These are phyloP conservation scores for Uncinocarpus reesii DNA, from an alignment of 2,329 filamentous ascomycete genomes.

Conservation along the genomic window DNA sequence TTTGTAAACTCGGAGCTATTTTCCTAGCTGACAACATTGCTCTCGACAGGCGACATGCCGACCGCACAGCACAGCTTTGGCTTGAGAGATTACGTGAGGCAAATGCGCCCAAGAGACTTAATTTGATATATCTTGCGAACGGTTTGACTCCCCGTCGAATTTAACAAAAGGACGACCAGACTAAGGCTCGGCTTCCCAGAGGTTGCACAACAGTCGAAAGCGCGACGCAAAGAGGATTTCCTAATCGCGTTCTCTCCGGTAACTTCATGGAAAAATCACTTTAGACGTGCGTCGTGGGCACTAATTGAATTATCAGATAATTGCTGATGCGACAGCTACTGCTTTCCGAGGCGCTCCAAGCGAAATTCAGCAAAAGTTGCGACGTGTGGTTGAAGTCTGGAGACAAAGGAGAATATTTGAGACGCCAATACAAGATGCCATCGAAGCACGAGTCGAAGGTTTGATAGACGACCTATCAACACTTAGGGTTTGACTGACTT, in stretches of 20 bases:
- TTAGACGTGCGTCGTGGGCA: not conserved
- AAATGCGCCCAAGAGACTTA: conserved; percentile 72
- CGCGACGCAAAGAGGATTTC: conserved; percentile 84
- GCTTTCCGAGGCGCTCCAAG: conserved; percentile 82
- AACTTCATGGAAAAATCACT: conserved; percentile 22
- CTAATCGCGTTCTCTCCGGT: conserved; percentile 78
- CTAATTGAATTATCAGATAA: conserved; percentile 43
- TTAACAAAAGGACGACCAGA: conserved; percentile 1
- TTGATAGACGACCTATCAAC: conserved; percentile 16
- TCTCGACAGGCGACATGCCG: conserved; percentile 66
- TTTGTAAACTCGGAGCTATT: not conserved
- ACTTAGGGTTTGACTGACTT: not conserved
- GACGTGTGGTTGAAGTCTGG: conserved; percentile 91
- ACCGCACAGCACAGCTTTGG: conserved; percentile 87
- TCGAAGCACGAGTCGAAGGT: conserved; percentile 74
- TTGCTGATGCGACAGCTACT: conserved; percentile 79
- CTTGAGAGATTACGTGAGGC: conserved; percentile 81
- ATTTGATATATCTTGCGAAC: conserved; percentile 89
- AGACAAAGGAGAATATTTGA: conserved; percentile 79
- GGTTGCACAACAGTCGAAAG: conserved; percentile 92
- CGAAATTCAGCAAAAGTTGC: conserved; percentile 79
- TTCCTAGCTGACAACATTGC: not conserved
- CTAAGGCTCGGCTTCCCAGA: conserved; percentile 44
- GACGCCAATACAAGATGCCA: conserved; percentile 61
- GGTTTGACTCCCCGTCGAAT: conserved; percentile 45